Base-by-base conservation (phyloP, 192 early-diverging fungal species). In the Gigaspora rosea region DNA sequence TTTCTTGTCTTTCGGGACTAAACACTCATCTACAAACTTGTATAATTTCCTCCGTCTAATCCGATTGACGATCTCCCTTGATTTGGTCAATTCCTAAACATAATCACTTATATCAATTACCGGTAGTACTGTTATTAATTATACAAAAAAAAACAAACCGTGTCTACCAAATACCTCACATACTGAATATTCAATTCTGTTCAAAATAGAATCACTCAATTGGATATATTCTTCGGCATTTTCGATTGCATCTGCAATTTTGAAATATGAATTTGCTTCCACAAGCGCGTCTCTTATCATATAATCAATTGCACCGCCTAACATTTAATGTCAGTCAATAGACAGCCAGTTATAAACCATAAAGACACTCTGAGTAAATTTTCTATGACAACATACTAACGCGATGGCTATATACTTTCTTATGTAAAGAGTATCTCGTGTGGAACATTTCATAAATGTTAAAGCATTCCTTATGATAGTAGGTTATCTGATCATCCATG, bases 221-320 rank as follows among this genome's bases (percentile, higher is more conserved):
- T 88, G 72, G 35, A 91, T 77, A 81, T 95, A 99, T 16, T 84
- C 82, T 56, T 85, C 81, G 16, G 88, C 87, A 82, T 88, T 82
- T 47, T 89, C 78, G 48, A 99, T 85, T 1, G 91, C 82, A 8
- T 87, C 68, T 8, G 88, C 83, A 18, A 95, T 86, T 12, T 86
- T 78, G 72, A 98, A 78, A 32, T 88, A 71, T 0, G 84, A 83
- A 81, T 98, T 90, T 15, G 97, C 97, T 8, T 86, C 84, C n/a
- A 95, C 80, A 36, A 99, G 78, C 4, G 92, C 92, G 74, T 99
- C 96, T 15, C 89, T 88, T 11, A 98, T 75, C 97, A 99, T 99
- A 71, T 91, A 87, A 76, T 98, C 96, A 70, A 95, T 90, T 3
- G 90, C 91, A 73, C 90, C 90, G 18, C 71, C 80, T 80, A 68